Percentiles rank a stretch among this genome's conserved stretches.
phyloP scores from a whole-genome alignment of 1,284 basidiomycete genomes.

The Boletus mariae region DNA sequence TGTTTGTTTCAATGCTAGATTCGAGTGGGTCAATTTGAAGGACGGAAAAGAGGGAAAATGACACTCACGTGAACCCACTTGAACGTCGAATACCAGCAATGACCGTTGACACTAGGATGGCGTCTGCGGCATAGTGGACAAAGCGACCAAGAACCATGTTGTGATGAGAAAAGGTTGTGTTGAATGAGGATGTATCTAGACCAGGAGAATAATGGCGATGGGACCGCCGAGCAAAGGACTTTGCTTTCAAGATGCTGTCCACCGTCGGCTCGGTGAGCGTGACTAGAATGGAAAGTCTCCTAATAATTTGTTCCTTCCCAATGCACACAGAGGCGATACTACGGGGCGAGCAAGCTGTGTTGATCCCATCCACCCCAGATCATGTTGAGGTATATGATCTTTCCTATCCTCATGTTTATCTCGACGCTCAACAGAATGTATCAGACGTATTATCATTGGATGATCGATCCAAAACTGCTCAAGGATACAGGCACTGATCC shows the following conservation, averaged over 20 bases:
- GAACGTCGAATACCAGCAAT: constrained; percentile 90
- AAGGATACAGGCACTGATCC: constrained; percentile 86
- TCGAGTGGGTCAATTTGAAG: constrained; percentile 4
- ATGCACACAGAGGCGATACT: constrained; percentile 41
- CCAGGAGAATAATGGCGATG: background rate
- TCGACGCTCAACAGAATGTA: background rate
- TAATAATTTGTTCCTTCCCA: background rate
- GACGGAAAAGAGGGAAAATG: constrained; percentile 4
- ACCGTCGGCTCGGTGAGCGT: constrained; percentile 1
- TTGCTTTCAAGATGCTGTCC: background rate
- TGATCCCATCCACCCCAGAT: constrained; percentile 70
- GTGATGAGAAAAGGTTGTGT: background rate
- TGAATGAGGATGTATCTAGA: background rate
- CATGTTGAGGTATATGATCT: constrained; percentile 54
- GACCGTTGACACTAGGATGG: constrained; percentile 83
- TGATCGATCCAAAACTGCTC: constrained; percentile 74
- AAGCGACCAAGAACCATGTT: constrained; percentile 78
- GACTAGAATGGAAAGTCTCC: constrained; percentile 22
- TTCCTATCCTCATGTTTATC: background rate
- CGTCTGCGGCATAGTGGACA: constrained; percentile 83
- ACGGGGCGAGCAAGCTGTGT: constrained; percentile 57
- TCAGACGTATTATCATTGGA: constrained; percentile 90
- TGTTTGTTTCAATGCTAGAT: constrained; percentile 61
- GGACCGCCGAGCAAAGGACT: too few relatives aligned
- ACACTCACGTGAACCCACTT: constrained; percentile 82